phyloP scores from a whole-genome alignment of 2,329 filamentous ascomycete species.

The Trichoderma aggressivum region DNA sequence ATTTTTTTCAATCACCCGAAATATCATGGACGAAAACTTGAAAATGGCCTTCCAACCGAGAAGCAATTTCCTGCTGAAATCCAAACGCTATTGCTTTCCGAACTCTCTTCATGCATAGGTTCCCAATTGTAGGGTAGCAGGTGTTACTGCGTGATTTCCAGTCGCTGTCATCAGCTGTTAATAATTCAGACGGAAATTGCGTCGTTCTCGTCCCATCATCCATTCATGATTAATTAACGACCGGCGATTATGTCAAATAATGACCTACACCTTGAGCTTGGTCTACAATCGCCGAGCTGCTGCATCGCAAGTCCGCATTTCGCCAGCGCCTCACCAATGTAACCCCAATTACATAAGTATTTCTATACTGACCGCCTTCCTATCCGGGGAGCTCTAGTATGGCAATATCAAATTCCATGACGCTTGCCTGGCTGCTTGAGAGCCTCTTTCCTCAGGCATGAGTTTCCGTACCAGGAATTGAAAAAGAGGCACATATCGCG shows the following conservation, averaged over 20 bases:
- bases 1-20: background rate
- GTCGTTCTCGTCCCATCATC: background rate
- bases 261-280: background rate
- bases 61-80: background rate
- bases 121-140: background rate
- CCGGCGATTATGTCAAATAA: background rate
- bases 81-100: background rate
- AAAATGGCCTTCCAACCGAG: background rate
- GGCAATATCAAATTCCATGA: conserved; percentile 17
- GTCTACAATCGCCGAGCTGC: background rate
- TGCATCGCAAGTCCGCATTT: too few species aligned
- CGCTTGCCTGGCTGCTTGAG: background rate
- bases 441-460: conserved; percentile 4
- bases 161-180: background rate
- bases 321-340: background rate
- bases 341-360: background rate
- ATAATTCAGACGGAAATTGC: background rate
- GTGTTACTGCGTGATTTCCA: background rate
- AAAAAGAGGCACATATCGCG: background rate
- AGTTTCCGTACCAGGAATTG: background rate
- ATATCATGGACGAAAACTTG: background rate
- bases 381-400: background rate
- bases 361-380: background rate
- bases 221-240: background rate
- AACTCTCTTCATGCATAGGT: background rate